Conservation (phyloP, 2,329 filamentous ascomycete genomes). For the Cercospora janseana region DNA sequence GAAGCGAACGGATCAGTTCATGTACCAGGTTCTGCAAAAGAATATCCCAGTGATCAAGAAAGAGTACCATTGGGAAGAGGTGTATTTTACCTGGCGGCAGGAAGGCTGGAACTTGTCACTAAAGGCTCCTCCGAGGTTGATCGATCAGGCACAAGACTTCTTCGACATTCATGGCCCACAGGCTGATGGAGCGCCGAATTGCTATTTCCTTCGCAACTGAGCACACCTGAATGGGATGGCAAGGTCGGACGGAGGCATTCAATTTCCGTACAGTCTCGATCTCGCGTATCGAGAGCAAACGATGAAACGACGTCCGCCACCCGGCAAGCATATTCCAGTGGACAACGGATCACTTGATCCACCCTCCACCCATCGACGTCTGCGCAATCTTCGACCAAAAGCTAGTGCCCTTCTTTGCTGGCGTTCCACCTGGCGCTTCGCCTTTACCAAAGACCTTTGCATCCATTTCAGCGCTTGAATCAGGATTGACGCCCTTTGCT, state of each 20-base stretch:
- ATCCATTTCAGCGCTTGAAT: constrained; percentile 23
- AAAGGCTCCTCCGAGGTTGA: constrained; percentile 38
- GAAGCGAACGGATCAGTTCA: constrained; percentile 37
- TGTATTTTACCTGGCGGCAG: constrained; percentile 41
- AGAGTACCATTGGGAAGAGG: constrained; percentile 34
- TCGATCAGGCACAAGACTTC: constrained; percentile 34
- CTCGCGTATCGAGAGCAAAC: no score
- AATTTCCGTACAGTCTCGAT: no score
- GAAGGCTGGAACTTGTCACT: constrained; percentile 39
- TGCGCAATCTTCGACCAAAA: constrained; percentile 22
- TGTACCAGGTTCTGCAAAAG: constrained; percentile 36
- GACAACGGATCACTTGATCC: no score
- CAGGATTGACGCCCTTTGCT: constrained; percentile 20
- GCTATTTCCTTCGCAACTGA: not conserved
- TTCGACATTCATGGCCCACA: constrained; percentile 21
- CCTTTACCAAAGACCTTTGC: constrained; percentile 12
- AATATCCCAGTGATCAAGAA: constrained; percentile 38
- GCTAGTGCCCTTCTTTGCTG: not conserved
- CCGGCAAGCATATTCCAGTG: no score
- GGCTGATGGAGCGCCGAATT: not conserved
- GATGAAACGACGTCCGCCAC: no score
- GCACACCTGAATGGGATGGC: no score
- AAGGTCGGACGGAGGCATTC: no score
- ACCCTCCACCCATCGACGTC: constrained; percentile 19
- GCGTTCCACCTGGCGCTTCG: constrained; percentile 13